phyloP scores from a whole-genome alignment of 768 basidiomycete genomes.

The Ramaria sp. region DNA sequence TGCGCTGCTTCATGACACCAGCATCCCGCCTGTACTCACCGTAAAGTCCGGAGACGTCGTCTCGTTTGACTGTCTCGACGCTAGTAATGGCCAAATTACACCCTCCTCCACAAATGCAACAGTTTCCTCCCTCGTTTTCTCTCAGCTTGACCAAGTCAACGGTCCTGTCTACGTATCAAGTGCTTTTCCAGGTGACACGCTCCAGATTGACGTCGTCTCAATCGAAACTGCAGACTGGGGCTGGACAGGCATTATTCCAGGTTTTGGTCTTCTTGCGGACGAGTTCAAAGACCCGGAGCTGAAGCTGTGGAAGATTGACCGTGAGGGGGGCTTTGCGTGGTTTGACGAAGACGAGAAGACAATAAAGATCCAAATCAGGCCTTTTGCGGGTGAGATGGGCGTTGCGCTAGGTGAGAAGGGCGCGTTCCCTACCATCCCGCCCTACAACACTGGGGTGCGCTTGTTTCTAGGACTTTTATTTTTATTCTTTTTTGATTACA shows the following conservation, averaged over 20 bases:
- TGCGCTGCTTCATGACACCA: slow-evolving; percentile 14
- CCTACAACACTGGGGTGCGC: slow-evolving; percentile 38
- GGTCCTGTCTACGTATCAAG: slow-evolving; percentile 45
- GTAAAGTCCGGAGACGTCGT: slow-evolving; percentile 44
- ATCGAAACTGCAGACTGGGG: slow-evolving; percentile 47
- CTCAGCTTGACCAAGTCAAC: slow-evolving; percentile 45
- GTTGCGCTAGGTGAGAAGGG: slow-evolving; percentile 41
- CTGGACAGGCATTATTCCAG: slow-evolving; percentile 49
- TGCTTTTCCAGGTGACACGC: slow-evolving; percentile 44
- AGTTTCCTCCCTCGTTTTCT: slow-evolving; percentile 32
- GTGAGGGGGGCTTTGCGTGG: slow-evolving; percentile 32
- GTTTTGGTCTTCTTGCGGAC: slow-evolving; percentile 47
- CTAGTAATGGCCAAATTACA: slow-evolving; percentile 48
- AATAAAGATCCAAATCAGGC: slow-evolving; percentile 39
- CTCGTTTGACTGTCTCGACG: slow-evolving; percentile 52
- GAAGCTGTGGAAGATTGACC: slow-evolving; percentile 43
- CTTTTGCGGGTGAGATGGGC: slow-evolving; percentile 59
- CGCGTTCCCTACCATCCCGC: slow-evolving; percentile 50
- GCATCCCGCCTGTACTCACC: slow-evolving; percentile 39
- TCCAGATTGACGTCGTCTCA: slow-evolving; percentile 47
- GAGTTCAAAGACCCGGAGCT: slow-evolving; percentile 40
- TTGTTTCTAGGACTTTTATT: neutral
- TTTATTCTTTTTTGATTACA: neutral
- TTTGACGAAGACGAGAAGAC: slow-evolving; percentile 33
- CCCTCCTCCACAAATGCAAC: slow-evolving; percentile 26